Base-by-base conservation (phyloP, 352 stramenopile species). In the Phytopythium chamaehyphon region DNA sequence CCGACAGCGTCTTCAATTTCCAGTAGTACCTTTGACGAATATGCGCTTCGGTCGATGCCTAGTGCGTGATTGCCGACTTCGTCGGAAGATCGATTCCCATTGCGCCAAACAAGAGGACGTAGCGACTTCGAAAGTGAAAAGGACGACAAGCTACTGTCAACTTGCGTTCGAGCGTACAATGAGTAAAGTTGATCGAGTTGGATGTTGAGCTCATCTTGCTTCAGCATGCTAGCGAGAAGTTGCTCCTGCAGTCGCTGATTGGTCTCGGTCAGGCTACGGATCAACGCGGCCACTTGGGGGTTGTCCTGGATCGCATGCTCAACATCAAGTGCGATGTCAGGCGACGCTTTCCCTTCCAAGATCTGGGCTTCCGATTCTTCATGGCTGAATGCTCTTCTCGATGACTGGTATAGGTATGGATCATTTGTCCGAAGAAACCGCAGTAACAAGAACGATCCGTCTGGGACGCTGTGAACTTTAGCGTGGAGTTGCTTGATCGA, bases 181-280 rank as follows among this genome's bases (percentile, higher is more conserved):
- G 70, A 57, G 31, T 88, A 71, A 2, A 88, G 62, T 33, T 88
- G 74, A 21, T 88, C 74, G 5, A 88, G 65, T 35, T 88, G 76
- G 42, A 84, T 79, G 19, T 43, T 66, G 44, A 83, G 76, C 37
- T 88, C 74, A 45, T 76, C 72, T 45, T 74, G 70, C 50, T 83
- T 83, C 6, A 86, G 46, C 10, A 51, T 63, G 21, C 68, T 85
- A 3, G 63, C 53, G 10, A 86, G n/a, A 1, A 86, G 59, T 38
- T 84, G 67, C 1, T 85, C 61, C 23, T 86, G 62, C 2, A 88
- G 51, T 3, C 54, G 8, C 51, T 77, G 55, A 26, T 85, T 88
- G 12, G 57, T 66, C 0, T 47, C 57, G 11, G 67, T 70, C 3
- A 88, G 44, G 16, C 76, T 59, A 0, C 70, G 69, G 43, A 88